Percentiles rank a stretch among this genome's conserved stretches.
phyloP scores from a whole-genome alignment of 2,329 filamentous ascomycete genomes.

The Curvularia verruculosa region DNA sequence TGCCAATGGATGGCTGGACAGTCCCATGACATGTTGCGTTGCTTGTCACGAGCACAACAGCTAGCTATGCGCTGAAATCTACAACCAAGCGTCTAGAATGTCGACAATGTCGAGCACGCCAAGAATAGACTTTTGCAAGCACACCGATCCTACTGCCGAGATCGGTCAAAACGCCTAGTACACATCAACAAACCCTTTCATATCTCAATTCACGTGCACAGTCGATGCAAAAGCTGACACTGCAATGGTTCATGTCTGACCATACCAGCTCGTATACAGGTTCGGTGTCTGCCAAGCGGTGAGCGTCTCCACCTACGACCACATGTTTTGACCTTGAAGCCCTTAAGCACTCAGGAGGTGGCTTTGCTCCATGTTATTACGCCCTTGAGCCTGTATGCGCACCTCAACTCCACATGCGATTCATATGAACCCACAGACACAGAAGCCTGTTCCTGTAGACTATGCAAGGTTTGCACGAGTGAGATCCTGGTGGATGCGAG shows the following conservation, averaged over 20 bases:
- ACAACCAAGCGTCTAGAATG: neutral
- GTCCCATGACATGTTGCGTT: neutral
- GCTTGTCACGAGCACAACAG: neutral
- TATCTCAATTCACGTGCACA: neutral
- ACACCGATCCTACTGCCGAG: neutral
- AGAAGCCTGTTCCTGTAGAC: neutral
- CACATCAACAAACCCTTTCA: neutral
- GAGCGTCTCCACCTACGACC: neutral
- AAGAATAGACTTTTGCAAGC: neutral
- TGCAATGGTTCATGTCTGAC: neutral
- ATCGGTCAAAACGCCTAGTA: neutral
- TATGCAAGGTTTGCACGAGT: neutral
- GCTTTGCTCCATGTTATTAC: constrained; percentile 3
- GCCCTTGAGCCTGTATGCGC: neutral
- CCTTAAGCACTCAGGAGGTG: neutral
- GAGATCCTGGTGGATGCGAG: neutral
- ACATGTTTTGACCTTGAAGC: neutral
- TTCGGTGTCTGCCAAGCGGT: neutral
- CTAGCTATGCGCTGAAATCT: neutral
- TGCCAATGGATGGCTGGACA: neutral
- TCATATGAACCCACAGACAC: neutral
- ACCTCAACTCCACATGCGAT: neutral
- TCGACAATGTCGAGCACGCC: neutral
- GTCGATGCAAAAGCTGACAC: neutral
- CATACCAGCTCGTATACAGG: neutral